Conservation (phyloP, 257 asterid species). For the Nicotiana sylvestris region DNA sequence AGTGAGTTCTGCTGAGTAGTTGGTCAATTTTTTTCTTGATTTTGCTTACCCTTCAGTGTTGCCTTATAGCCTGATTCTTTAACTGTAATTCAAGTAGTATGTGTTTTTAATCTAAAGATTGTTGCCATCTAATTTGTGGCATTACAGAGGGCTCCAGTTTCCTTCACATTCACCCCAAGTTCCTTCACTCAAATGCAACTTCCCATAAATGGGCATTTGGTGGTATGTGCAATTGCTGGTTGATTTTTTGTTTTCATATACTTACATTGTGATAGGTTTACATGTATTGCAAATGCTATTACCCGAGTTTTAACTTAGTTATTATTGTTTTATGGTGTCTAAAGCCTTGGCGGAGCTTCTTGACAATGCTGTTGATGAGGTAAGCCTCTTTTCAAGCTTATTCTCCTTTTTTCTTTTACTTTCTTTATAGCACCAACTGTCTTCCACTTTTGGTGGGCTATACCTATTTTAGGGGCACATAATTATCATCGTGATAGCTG, state of each 20-base stretch:
- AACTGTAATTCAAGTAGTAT: constrained; percentile 3
- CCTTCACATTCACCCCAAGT: constrained; percentile 86
- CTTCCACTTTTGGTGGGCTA: neutral
- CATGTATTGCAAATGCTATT: constrained; percentile 11
- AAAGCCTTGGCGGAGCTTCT: constrained; percentile 92
- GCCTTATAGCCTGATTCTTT: neutral
- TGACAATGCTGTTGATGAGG: constrained; percentile 96
- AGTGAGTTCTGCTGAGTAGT: constrained; percentile 6
- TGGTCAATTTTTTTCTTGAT: neutral
- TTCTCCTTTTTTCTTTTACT: neutral
- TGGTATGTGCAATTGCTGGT: constrained; percentile 47
- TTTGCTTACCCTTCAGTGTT: neutral
- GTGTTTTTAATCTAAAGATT: neutral
- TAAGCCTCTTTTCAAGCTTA: constrained; percentile 18
- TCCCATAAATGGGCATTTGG: constrained; percentile 99
- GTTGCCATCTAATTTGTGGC: neutral
- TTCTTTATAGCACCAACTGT: neutral
- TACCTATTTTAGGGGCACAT: neutral
- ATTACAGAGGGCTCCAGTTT: constrained; percentile 67
- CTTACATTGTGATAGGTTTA: neutral
- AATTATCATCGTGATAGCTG: neutral
- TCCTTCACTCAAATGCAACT: constrained; percentile 96
- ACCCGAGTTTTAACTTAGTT: neutral
- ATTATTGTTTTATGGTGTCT: constrained; percentile 19
- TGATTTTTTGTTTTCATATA: neutral